Evolutionary conservation across 1,284 basidiomycete species (phyloP).

Genomic region (Singerocomus rubriflavus): DNA sequence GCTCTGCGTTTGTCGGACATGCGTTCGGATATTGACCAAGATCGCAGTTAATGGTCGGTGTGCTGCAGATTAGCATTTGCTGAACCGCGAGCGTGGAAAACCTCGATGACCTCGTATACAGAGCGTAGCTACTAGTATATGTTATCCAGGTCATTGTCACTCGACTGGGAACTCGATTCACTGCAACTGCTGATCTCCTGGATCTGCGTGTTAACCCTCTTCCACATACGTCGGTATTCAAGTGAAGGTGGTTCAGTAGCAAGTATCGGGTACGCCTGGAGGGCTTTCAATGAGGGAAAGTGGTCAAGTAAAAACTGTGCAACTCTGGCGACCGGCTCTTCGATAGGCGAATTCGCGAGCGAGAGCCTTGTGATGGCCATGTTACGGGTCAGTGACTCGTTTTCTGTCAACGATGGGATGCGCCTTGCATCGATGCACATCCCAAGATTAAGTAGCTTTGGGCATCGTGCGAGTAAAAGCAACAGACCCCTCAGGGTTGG

Average conservation of each 20-base stretch:
- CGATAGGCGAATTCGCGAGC: conserved; percentile 7
- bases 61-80: not conserved
- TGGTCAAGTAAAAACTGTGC: conserved; percentile 7
- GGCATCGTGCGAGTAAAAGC: conserved; percentile 13
- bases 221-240: not conserved
- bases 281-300: not conserved
- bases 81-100: conserved; percentile 21
- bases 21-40: not conserved
- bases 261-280: not conserved
- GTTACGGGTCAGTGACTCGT: conserved; percentile 6
- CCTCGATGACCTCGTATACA: conserved; percentile 11
- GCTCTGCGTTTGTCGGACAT: conserved; percentile 60
- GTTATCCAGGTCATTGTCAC: not conserved
- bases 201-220: not conserved
- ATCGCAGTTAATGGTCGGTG: not conserved
- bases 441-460: conserved; percentile 4
- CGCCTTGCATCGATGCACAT: conserved; percentile 7
- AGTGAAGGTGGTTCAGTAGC: no score
- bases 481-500: conserved; percentile 16
- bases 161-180: not conserved
- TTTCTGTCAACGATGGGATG: conserved; percentile 3
- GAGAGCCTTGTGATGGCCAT: not conserved
- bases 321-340: not conserved
- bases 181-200: not conserved
- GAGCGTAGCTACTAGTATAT: not conserved